phyloP scores from a whole-genome alignment of 768 basidiomycete genomes.

The Pisolithus microcarpus region DNA sequence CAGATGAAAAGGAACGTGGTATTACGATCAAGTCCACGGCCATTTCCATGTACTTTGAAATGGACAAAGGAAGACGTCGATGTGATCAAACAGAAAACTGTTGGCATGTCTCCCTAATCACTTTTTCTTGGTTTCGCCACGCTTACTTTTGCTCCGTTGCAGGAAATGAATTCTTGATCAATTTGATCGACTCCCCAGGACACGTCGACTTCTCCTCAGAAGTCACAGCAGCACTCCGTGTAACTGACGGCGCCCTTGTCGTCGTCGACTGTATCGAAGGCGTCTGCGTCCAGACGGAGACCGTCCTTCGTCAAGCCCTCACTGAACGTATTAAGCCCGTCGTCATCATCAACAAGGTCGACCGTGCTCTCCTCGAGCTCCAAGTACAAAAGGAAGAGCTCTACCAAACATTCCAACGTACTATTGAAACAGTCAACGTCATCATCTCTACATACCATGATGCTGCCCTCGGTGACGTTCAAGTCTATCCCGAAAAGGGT shows the following conservation, averaged over 20 bases:
- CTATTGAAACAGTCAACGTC: constrained; percentile 97
- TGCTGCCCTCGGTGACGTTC: constrained; percentile 89
- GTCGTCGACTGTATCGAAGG: constrained; percentile 99
- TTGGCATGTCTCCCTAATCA: constrained; percentile 43
- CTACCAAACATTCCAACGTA: constrained; percentile 96
- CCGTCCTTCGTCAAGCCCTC: constrained; percentile 94
- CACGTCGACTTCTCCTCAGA: constrained; percentile 99
- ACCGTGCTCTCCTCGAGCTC: constrained; percentile 97
- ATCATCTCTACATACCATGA: constrained; percentile 98
- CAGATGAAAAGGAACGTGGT: constrained; percentile 99
- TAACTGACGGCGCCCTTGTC: constrained; percentile 98
- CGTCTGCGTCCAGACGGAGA: constrained; percentile 99
- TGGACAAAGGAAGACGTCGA: constrained; percentile 82
- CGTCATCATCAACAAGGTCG: constrained; percentile 99
- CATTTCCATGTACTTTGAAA: constrained; percentile 99
- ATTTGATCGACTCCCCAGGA: constrained; percentile 98
- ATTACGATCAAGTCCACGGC: constrained; percentile 99
- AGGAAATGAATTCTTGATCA: constrained; percentile 98
- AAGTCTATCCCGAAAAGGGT: constrained; percentile 97
- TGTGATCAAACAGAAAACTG: constrained; percentile 90
- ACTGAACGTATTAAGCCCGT: constrained; percentile 99
- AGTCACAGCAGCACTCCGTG: constrained; percentile 98
- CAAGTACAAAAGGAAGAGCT: constrained; percentile 96
- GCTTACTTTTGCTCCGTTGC: constrained; percentile 6
- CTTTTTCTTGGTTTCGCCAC: constrained; percentile 2